These are phyloP conservation scores for Leishmania braziliensis DNA, from an alignment of 208 protist species.

Conservation along the genomic window DNA sequence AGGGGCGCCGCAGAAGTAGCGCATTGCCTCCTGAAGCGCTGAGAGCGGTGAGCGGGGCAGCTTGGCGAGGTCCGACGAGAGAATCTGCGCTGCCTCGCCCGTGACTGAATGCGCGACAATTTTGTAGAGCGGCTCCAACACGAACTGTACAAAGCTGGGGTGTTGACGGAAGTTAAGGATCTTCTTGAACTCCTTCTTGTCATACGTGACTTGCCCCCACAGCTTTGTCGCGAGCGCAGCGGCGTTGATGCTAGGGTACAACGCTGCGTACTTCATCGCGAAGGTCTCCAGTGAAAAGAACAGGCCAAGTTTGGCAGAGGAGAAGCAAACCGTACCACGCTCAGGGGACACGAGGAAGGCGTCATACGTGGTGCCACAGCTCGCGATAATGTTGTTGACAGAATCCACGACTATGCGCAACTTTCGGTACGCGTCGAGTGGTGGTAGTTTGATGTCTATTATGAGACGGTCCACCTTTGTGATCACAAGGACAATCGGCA, in stretches of 20 bases:
- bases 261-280: constrained; percentile 92
- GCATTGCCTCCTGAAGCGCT: constrained; percentile 71
- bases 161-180: constrained; percentile 63
- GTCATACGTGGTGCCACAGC: constrained; percentile 38
- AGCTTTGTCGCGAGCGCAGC: constrained; percentile 90
- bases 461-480: constrained; percentile 99
- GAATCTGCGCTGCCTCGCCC: constrained; percentile 51
- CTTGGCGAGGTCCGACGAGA: constrained; percentile 46
- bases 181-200: constrained; percentile 61
- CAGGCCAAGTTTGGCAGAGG: constrained; percentile 83
- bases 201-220: constrained; percentile 97
- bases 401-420: constrained; percentile 95
- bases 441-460: constrained; percentile 98
- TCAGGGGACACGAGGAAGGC: constrained; percentile 63
- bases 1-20: constrained; percentile 64
- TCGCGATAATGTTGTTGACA: constrained; percentile 94
- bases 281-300: constrained; percentile 96
- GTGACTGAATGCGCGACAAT: constrained; percentile 86
- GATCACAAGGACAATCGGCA: constrained; percentile 94
- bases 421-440: constrained; percentile 98
- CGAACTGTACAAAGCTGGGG: constrained; percentile 98
- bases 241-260: constrained; percentile 58
- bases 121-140: constrained; percentile 99
- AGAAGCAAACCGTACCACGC: constrained; percentile 93
- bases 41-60: constrained; percentile 65